Conservation (phyloP, 306 rosid species). For the Albizia julibrissin region DNA sequence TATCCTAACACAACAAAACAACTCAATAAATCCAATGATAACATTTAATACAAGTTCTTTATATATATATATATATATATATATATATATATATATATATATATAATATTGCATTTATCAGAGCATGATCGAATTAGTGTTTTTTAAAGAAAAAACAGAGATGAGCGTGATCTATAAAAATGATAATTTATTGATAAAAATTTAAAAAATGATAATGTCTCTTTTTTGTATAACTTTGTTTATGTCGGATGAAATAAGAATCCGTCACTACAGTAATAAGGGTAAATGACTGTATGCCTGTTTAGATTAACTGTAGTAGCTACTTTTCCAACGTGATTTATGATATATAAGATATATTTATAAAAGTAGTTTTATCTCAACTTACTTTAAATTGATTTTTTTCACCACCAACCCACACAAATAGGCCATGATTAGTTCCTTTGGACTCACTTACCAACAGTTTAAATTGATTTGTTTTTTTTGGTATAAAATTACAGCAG, state of each 20-base stretch:
- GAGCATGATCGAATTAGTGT: neutral
- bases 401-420: too few relatives aligned
- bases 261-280: neutral
- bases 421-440: too few relatives aligned
- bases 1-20: neutral
- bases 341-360: too few relatives aligned
- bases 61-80: too few relatives aligned
- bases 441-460: constrained; percentile 6
- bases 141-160: neutral
- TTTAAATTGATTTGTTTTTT: constrained; percentile 23
- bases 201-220: neutral
- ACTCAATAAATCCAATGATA: neutral
- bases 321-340: too few relatives aligned
- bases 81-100: neutral
- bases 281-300: neutral
- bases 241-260: neutral
- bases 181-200: neutral
- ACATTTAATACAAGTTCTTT: neutral
- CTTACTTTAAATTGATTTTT: too few relatives aligned
- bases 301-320: too few relatives aligned
- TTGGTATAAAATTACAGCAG: constrained; percentile 61
- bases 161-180: neutral
- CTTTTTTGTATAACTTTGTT: neutral
- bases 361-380: too few relatives aligned
- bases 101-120: neutral